Conservation (phyloP, 495 filamentous ascomycete species). For the Penicillium cinerascens region DNA sequence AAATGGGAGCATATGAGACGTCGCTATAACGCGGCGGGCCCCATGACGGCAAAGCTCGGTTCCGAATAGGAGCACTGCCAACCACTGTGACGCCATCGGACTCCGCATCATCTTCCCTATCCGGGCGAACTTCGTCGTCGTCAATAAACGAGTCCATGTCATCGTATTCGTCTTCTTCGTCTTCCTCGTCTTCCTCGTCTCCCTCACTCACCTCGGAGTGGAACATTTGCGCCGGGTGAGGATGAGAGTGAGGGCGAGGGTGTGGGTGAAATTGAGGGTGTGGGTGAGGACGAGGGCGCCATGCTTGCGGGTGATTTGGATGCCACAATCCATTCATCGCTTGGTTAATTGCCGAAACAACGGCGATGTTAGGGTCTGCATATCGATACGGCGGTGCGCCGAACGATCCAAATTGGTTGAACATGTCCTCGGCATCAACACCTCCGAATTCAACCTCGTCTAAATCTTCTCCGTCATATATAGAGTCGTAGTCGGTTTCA, state of each 20-base stretch:
- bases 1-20: neutral
- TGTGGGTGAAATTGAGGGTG: neutral
- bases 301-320: neutral
- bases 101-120: slow-evolving; percentile 8
- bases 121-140: slow-evolving; percentile 29
- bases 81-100: slow-evolving; percentile 17
- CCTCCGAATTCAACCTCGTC: slow-evolving; percentile 35
- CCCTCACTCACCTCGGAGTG: slow-evolving; percentile 3
- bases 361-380: neutral
- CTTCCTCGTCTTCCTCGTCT: slow-evolving; percentile 20
- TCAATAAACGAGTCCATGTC: slow-evolving; percentile 44
- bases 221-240: neutral
- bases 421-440: slow-evolving; percentile 20
- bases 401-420: neutral
- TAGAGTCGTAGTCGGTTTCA: slow-evolving; percentile 27
- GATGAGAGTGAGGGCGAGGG: neutral
- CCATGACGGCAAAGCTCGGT: neutral
- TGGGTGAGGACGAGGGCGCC: neutral
- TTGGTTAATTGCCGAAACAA: slow-evolving; percentile 1
- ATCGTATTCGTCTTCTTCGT: slow-evolving; percentile 33
- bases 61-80: neutral
- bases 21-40: neutral
- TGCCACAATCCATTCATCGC: slow-evolving; percentile 16
- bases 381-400: slow-evolving; percentile 1
- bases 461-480: slow-evolving; percentile 32